Conservation (phyloP, 2,329 filamentous ascomycete genomes). For the Mycocentrospora acerina region DNA sequence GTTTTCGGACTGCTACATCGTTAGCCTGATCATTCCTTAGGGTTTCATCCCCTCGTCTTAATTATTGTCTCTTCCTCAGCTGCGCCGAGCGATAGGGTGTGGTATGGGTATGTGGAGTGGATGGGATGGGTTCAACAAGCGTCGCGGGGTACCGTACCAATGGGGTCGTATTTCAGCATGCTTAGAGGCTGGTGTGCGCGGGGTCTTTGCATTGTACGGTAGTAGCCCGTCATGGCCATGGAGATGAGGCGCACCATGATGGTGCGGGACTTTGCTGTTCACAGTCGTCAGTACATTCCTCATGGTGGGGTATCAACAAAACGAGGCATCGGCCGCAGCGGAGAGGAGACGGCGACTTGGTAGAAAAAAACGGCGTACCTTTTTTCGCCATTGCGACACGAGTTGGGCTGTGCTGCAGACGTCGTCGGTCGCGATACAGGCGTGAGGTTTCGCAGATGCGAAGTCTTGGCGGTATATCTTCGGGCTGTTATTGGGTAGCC, state of each 20-base stretch:
- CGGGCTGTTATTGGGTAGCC: conserved; percentile 11
- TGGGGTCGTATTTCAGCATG: conserved; percentile 98
- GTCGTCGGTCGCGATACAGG: conserved; percentile 12
- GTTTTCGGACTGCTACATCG: conserved; percentile 71
- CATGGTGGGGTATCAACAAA: not conserved
- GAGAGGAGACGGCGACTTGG: not conserved
- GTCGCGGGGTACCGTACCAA: conserved; percentile 62
- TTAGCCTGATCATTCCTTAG: conserved; percentile 13
- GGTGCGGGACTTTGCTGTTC: conserved; percentile 81
- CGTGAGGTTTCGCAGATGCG: conserved; percentile 23
- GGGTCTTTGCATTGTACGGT: conserved; percentile 84
- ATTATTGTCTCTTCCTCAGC: too few species aligned
- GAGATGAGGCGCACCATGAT: conserved; percentile 92
- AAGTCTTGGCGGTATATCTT: conserved; percentile 19
- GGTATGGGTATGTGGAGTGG: too few species aligned
- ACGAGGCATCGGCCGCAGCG: not conserved
- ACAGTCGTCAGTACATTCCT: conserved; percentile 17
- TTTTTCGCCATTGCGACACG: conserved; percentile 38
- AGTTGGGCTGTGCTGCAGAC: conserved; percentile 10
- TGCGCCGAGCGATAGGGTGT: too few species aligned
- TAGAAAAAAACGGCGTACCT: conserved; percentile 19
- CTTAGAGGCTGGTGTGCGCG: conserved; percentile 81
- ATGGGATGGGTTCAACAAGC: not conserved
- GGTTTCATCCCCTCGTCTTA: not conserved
- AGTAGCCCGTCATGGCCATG: conserved; percentile 99